phyloP scores from a whole-genome alignment of 2,329 filamentous ascomycete species.

The Akanthomyces uredinophilus region DNA sequence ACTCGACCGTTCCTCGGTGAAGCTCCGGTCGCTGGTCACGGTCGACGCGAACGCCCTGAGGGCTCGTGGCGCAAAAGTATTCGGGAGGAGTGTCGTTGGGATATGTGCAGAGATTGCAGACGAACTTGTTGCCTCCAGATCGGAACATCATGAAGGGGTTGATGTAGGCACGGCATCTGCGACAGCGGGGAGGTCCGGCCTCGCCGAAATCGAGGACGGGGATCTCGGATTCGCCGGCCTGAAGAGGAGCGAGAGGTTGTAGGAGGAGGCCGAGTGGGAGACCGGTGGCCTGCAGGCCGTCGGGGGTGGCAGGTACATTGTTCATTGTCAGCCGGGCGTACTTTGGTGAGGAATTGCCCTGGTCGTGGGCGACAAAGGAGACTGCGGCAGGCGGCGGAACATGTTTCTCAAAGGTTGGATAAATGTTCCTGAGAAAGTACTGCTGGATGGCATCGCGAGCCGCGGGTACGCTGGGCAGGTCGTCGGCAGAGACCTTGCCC shows the following conservation, averaged over 20 bases:
- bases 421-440: conserved; percentile 81
- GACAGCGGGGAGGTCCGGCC: conserved; percentile 80
- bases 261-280: conserved; percentile 82
- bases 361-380: conserved; percentile 90
- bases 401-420: conserved; percentile 93
- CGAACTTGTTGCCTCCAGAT: conserved; percentile 89
- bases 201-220: conserved; percentile 96
- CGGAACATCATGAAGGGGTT: conserved; percentile 99
- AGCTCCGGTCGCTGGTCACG: conserved; percentile 85
- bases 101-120: conserved; percentile 97
- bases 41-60: conserved; percentile 80
- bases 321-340: conserved; percentile 88
- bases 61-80: conserved; percentile 89
- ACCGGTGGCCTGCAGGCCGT: conserved; percentile 73
- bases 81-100: conserved; percentile 89
- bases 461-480: conserved; percentile 84
- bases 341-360: conserved; percentile 94
- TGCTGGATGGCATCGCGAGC: conserved; percentile 78
- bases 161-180: conserved; percentile 91
- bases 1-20: conserved; percentile 88
- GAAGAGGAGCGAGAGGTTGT: conserved; percentile 78
- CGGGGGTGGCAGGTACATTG: conserved; percentile 78
- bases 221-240: conserved; percentile 79
- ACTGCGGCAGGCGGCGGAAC: conserved; percentile 82
- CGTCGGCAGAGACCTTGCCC: conserved; percentile 74